Evolutionary conservation across 192 early-diverging fungal genomes (phyloP).

Genomic region (Backusella psychrophila): DNA sequence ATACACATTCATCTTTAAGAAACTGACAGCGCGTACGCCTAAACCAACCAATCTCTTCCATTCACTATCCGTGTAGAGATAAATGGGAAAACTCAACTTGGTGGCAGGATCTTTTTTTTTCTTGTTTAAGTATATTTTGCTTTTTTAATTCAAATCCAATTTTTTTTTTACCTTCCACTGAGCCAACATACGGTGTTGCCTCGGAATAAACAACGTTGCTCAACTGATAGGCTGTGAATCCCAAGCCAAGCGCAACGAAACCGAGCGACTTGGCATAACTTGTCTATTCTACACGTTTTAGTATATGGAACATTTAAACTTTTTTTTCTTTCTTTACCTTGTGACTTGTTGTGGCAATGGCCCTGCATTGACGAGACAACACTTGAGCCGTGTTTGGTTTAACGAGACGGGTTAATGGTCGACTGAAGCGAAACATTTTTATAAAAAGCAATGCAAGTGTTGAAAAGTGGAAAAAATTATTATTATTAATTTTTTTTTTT

Average conservation of each 20-base stretch:
- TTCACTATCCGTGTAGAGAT: conserved; percentile 38
- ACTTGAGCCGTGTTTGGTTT: background rate
- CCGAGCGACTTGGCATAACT: background rate
- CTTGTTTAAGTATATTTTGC: background rate
- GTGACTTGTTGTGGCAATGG: background rate
- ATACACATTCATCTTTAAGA: conserved; percentile 54
- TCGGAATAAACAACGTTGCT: background rate
- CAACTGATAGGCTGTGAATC: background rate
- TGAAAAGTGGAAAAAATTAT: background rate
- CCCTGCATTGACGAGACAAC: background rate
- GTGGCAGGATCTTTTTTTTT: conserved; percentile 39
- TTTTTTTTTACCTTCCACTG: background rate
- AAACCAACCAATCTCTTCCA: conserved; percentile 47
- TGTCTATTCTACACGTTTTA: background rate
- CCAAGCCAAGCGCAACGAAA: background rate
- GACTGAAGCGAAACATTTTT: background rate
- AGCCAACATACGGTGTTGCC: background rate
- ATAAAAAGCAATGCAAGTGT: background rate
- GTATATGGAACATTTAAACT: background rate
- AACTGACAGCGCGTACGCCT: conserved; percentile 52
- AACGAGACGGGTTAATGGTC: background rate
- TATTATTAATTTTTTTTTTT: background rate
- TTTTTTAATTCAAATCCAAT: background rate
- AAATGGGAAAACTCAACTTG: conserved; percentile 37
- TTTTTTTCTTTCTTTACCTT: background rate